Conservation (phyloP, 192 early-diverging fungal genomes). For the Gonapodya sp. region DNA sequence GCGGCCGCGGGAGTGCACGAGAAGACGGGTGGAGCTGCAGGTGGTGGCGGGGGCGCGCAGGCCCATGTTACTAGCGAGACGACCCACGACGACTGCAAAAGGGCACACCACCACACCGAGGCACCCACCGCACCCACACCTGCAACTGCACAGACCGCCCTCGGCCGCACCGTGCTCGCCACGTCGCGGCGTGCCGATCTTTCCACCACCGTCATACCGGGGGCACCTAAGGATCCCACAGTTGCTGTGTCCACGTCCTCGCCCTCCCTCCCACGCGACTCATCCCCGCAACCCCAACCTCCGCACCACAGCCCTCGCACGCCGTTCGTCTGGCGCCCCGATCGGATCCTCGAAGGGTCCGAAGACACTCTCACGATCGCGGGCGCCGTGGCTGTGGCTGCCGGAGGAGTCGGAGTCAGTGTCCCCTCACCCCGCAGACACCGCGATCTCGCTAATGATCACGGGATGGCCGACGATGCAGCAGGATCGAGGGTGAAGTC, state of each 20-base stretch:
- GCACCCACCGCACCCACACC: background rate
- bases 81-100: too few relatives aligned
- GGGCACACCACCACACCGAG: background rate
- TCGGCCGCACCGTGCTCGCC: background rate
- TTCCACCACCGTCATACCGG: background rate
- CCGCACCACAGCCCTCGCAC: background rate
- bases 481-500: too few relatives aligned
- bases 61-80: background rate
- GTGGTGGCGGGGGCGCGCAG: background rate
- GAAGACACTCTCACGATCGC: background rate
- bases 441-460: background rate
- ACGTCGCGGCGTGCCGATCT: background rate
- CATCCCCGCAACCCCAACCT: too few relatives aligned
- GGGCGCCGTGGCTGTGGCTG: too few relatives aligned
- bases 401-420: background rate
- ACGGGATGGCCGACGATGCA: too few relatives aligned
- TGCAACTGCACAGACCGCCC: background rate
- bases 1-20: too few relatives aligned
- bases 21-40: background rate
- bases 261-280: background rate
- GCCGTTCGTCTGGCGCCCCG: background rate
- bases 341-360: background rate
- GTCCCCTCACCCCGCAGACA: background rate
- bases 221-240: background rate
- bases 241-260: background rate